Evolutionary conservation across 1,139 yeast genomes (phyloP).

Genomic region (Protomyces inundatus): DNA sequence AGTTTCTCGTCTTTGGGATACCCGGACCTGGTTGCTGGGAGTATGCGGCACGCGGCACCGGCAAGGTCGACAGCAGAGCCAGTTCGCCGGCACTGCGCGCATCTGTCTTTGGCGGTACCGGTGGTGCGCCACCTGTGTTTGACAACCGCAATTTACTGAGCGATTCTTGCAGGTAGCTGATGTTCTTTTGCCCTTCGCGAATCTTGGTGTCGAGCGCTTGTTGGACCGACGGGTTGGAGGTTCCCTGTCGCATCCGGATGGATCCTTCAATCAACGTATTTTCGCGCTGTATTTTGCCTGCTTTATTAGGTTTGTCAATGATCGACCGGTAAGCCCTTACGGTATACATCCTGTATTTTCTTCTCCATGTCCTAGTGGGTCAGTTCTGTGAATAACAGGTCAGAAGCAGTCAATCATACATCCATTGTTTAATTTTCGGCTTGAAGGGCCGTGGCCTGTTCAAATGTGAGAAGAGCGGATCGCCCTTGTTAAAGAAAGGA

Average conservation of each 20-base stretch:
- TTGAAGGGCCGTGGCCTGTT: not conserved
- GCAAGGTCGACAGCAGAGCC: slow-evolving; percentile 14
- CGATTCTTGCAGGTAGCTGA: slow-evolving; percentile 78
- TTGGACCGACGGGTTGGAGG: slow-evolving; percentile 73
- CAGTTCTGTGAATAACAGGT: not conserved
- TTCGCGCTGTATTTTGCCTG: slow-evolving; percentile 42
- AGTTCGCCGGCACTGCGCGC: not conserved
- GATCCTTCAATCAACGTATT: slow-evolving; percentile 83
- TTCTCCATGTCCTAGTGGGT: not conserved
- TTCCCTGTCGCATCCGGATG: slow-evolving; percentile 67
- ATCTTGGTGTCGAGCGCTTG: slow-evolving; percentile 88
- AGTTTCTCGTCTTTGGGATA: slow-evolving; percentile 26
- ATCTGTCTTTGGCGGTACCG: slow-evolving; percentile 5
- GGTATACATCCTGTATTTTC: not conserved
- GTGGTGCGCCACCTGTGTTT: slow-evolving; percentile 6
- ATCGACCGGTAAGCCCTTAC: not conserved
- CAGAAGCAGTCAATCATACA: not conserved
- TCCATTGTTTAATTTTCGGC: not conserved
- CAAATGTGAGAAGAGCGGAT: no score
- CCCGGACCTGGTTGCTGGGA: slow-evolving; percentile 8
- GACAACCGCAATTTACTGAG: slow-evolving; percentile 52
- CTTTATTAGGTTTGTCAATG: not conserved
- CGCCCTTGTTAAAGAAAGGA: no score
- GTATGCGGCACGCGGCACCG: slow-evolving; percentile 23
- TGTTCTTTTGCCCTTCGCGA: slow-evolving; percentile 84